Evolutionary conservation across 2,329 filamentous ascomycete species (phyloP).

Genomic region (Nectriaceae sp.): DNA sequence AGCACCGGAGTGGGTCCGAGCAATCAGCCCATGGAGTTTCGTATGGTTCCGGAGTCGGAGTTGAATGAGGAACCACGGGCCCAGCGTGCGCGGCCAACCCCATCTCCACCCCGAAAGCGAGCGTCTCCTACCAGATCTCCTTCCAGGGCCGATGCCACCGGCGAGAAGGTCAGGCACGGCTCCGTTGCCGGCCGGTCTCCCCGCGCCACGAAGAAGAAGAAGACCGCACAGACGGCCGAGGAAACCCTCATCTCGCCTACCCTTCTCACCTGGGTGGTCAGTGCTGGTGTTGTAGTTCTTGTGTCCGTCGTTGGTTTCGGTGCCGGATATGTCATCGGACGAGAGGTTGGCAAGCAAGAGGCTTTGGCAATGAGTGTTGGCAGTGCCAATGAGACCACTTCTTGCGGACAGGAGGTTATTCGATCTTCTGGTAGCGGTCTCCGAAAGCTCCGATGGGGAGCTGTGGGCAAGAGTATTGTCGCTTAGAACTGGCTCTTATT

Average conservation of each 20-base stretch:
- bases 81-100: conserved; percentile 18
- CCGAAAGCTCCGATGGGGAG: conserved; percentile 56
- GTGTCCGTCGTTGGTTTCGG: conserved; percentile 70
- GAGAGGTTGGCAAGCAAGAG: conserved; percentile 66
- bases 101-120: conserved; percentile 26
- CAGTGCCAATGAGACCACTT: conserved; percentile 47
- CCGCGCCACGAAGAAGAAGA: conserved; percentile 62
- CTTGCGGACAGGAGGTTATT: conserved; percentile 56
- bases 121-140: conserved; percentile 33
- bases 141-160: conserved; percentile 22
- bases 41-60: conserved; percentile 63
- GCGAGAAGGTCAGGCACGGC: conserved; percentile 54
- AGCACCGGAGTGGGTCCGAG: conserved; percentile 46
- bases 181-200: conserved; percentile 42
- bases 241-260: conserved; percentile 58
- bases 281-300: conserved; percentile 67
- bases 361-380: conserved; percentile 37
- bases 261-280: conserved; percentile 64
- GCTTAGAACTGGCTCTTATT: conserved; percentile 34
- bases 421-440: conserved; percentile 53
- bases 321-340: conserved; percentile 67
- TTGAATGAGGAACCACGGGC: conserved; percentile 44
- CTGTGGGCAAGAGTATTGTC: conserved; percentile 51
- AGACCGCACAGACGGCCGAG: conserved; percentile 37
- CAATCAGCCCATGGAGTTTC: conserved; percentile 58